Conservation (phyloP, 768 basidiomycete genomes). For the Sarcodon aspratus region DNA sequence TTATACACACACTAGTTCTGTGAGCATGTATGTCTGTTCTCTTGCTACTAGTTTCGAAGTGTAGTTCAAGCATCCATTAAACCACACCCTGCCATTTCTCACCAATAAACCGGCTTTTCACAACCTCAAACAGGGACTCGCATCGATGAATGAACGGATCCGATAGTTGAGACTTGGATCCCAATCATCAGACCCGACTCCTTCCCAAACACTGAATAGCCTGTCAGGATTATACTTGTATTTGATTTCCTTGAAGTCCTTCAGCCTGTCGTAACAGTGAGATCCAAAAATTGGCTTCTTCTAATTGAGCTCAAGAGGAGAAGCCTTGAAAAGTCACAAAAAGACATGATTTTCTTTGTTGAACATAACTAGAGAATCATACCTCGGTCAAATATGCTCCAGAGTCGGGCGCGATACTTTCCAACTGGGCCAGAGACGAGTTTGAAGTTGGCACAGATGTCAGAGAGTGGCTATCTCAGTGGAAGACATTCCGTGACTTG, state of each 20-base stretch:
- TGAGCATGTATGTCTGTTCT: too few relatives aligned
- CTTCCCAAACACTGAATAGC: constrained; percentile 34
- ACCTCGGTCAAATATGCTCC: constrained; percentile 43
- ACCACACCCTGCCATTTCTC: too few relatives aligned
- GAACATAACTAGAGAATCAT: neutral
- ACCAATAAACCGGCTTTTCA: too few relatives aligned
- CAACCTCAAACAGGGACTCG: too few relatives aligned
- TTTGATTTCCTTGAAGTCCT: constrained; percentile 35
- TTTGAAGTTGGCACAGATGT: constrained; percentile 7
- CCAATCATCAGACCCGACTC: constrained; percentile 42
- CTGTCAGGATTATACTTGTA: constrained; percentile 28
- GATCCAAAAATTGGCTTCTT: constrained; percentile 34
- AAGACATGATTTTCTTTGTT: too few relatives aligned
- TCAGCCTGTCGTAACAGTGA: constrained; percentile 27
- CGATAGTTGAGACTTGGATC: constrained; percentile 18
- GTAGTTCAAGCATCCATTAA: too few relatives aligned
- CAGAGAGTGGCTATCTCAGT: constrained; percentile 9
- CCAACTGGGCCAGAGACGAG: constrained; percentile 13
- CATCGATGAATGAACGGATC: too few relatives aligned
- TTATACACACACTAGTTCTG: too few relatives aligned
- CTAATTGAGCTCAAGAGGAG: constrained; percentile 27
- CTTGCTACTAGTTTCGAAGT: too few relatives aligned
- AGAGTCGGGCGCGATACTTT: constrained; percentile 19
- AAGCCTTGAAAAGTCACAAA: constrained; percentile 20
- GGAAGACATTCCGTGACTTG: constrained; percentile 3